phyloP scores from a whole-genome alignment of 768 basidiomycete species.

The Clitopilus hobsonii region DNA sequence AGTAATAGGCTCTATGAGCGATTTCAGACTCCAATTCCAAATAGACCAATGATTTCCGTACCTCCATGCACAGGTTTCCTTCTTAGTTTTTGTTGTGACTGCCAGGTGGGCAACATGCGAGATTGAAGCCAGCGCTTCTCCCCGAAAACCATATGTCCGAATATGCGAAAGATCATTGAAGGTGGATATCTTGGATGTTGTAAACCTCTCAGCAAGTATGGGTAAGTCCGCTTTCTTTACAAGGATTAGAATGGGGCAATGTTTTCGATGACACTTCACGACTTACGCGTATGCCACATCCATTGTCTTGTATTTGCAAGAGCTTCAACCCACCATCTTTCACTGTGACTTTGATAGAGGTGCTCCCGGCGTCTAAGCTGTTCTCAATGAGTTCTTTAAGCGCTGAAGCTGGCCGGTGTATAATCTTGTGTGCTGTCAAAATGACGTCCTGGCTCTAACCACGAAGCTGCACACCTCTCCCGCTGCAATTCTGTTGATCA shows the following conservation, averaged over 20 bases:
- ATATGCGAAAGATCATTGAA: conserved; percentile 86
- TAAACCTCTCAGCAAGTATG: conserved; percentile 90
- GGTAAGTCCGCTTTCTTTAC: conserved; percentile 80
- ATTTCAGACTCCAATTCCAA: conserved; percentile 1
- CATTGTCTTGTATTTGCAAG: conserved; percentile 95
- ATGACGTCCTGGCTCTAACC: not conserved
- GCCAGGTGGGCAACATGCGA: conserved; percentile 89
- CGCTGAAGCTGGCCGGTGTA: conserved; percentile 79
- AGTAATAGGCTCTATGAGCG: conserved; percentile 66
- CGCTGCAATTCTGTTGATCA: conserved; percentile 91
- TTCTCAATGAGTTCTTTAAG: conserved; percentile 97
- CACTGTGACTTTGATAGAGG: conserved; percentile 78
- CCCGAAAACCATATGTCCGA: conserved; percentile 92
- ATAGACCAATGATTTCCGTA: conserved; percentile 34
- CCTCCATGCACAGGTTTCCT: conserved; percentile 90
- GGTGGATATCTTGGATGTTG: conserved; percentile 85
- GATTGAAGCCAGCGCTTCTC: conserved; percentile 94
- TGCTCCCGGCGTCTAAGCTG: conserved; percentile 88
- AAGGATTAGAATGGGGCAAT: not conserved
- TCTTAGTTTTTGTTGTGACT: conserved; percentile 86
- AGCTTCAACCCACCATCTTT: conserved; percentile 96
- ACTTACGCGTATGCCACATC: conserved; percentile 86
- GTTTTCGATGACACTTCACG: not conserved
- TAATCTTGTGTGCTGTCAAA: conserved; percentile 21
- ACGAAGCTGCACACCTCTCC: conserved; percentile 44